Evolutionary conservation across 2,329 filamentous ascomycete species (phyloP), one percentile per base, ranked within the genome.

Genomic region (Fusarium mangiferae): DNA sequence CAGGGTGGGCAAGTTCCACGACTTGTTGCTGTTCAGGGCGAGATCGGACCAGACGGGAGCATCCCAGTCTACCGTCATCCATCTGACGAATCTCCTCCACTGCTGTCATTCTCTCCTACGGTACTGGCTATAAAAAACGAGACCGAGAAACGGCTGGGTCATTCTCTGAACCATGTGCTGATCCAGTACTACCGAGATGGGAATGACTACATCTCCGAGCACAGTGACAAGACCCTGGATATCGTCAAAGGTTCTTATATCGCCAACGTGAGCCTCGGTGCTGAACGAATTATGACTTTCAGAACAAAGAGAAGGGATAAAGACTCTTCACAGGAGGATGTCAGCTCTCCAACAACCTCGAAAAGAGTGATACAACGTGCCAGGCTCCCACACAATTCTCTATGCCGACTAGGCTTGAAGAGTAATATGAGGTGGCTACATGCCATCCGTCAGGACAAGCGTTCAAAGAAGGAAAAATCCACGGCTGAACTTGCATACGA

Each of bases 41-140:
- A 88, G 22, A 85, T 95, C 36, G 87, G 86, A 44, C 80, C 85
- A 1, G 91, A 96, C 77, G 94, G 93, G 24, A 91, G 87, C 73
- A 91, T 93, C 81, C 96, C 96, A 28, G 88, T 98, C n/a, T 99
- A 99, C 82, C 93, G 96, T 20, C 96, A 98, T 82, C 96, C 96
- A 49, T 90, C 94, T 8, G 96, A 99, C 79, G 93, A 97, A 80
- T 94, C 93, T 2, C 92, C 95, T 1, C 91, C 93, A 2, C 83
- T 98, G 20, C 84, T 92, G 2, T 87, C 91, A 5, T 98, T 98
- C 82, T 93, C 94, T 0, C 86, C 90, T 1, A 91, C 90, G 0
- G 93, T 98, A 2, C 83, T 90, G 24, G 83, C 86, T 41, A 91
- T 98, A 66, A 91, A 92, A 67, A 81, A 84, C 20, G 87, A 88